Evolutionary conservation across 2,329 filamentous ascomycete species (phyloP).

Genomic region (Beauveria bassiana): DNA sequence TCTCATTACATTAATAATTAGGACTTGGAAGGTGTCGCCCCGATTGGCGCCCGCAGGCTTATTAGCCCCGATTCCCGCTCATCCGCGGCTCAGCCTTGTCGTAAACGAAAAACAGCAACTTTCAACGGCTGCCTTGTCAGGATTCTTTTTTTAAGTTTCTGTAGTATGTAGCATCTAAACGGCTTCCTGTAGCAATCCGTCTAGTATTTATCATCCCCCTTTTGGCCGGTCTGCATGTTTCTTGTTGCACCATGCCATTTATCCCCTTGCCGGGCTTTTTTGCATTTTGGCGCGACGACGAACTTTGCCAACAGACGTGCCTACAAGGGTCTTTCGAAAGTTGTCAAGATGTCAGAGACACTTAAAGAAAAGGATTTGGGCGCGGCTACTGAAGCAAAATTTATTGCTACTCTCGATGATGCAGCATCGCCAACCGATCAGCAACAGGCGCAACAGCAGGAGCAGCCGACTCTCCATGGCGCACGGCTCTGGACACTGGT

Average conservation of each 20-base stretch:
- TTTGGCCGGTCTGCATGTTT: not conserved
- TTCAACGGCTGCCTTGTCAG: too few relatives aligned
- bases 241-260: not conserved
- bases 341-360: not conserved
- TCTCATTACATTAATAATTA: not conserved
- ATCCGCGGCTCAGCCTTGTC: not conserved
- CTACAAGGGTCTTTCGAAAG: not conserved
- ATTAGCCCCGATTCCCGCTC: not conserved
- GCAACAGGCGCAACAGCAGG: not conserved
- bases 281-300: not conserved
- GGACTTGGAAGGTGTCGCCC: not conserved
- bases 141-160: too few relatives aligned
- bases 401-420: not conserved
- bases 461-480: not conserved
- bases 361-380: not conserved
- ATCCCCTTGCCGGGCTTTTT: too few relatives aligned
- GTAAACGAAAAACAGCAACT: not conserved
- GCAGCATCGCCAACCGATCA: not conserved
- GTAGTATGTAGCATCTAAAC: not conserved
- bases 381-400: not conserved
- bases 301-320: not conserved
- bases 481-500: constrained; percentile 5
- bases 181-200: not conserved
- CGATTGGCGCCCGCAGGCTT: not conserved
- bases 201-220: not conserved